phyloP scores from a whole-genome alignment of 179 eudicot species.

The Patellifolia procumbens region DNA sequence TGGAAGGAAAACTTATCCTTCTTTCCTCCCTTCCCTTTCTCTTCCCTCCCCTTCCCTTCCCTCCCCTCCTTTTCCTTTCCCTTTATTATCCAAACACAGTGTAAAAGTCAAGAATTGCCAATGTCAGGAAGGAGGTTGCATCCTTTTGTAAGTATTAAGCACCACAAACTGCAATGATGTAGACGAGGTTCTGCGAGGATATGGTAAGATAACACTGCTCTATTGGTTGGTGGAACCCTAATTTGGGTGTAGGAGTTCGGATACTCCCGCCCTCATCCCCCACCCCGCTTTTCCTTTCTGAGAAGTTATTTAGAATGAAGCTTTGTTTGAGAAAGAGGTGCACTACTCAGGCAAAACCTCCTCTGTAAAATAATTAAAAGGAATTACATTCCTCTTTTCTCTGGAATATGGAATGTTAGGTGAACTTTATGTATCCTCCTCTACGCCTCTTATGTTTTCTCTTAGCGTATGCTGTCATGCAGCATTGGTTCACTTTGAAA shows the following conservation, averaged over 20 bases:
- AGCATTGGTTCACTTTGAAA: neutral
- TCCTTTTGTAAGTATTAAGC: too few relatives aligned
- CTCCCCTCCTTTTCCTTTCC: too few relatives aligned
- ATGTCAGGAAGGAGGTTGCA: too few relatives aligned
- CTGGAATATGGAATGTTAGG: neutral
- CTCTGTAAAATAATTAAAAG: constrained; percentile 3
- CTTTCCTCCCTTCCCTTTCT: too few relatives aligned
- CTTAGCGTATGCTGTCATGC: neutral
- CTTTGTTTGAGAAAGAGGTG: neutral
- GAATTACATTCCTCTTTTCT: neutral
- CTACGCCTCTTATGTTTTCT: neutral
- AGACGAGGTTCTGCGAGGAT: too few relatives aligned
- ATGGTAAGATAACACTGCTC: neutral
- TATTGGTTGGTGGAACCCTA: neutral
- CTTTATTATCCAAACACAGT: too few relatives aligned
- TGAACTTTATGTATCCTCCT: neutral
- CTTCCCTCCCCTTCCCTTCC: too few relatives aligned
- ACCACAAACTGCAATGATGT: too few relatives aligned
- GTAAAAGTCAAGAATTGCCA: too few relatives aligned
- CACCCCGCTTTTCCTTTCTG: too few relatives aligned
- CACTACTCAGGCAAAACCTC: neutral
- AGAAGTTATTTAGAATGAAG: neutral
- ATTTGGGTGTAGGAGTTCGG: neutral
- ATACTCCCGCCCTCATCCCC: too few relatives aligned
- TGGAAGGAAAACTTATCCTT: too few relatives aligned